Percentiles rank a stretch among this genome's conserved stretches.
These are phyloP conservation scores for Quercus lobata DNA, from an alignment of 331 rosid species.

Conservation along the genomic window DNA sequence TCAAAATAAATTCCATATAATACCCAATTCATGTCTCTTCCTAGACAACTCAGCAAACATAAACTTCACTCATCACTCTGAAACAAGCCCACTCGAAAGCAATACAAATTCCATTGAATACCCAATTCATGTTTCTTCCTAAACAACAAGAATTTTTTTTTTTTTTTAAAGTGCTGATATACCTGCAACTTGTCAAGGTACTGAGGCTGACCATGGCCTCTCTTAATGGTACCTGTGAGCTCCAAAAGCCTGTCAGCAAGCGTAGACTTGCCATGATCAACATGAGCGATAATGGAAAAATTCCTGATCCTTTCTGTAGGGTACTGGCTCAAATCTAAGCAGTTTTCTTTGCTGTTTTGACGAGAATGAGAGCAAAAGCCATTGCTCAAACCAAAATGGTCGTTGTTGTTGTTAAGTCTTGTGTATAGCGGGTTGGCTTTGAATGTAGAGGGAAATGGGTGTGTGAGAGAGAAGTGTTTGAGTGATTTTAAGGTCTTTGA, in stretches of 20 bases:
- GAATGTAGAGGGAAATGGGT: slow-evolving; percentile 14
- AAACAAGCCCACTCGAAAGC: background rate
- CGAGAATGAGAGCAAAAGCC: slow-evolving; percentile 60
- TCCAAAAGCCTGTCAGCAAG: slow-evolving; percentile 84
- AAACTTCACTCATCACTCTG: too few relatives aligned
- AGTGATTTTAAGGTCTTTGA: slow-evolving; percentile 45
- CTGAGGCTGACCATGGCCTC: slow-evolving; percentile 91
- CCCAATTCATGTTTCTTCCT: slow-evolving; percentile 3
- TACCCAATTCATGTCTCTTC: too few relatives aligned
- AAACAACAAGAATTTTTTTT: background rate
- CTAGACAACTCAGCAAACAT: too few relatives aligned
- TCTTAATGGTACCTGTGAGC: slow-evolving; percentile 88
- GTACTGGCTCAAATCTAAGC: slow-evolving; percentile 46
- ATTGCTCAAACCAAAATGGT: slow-evolving; percentile 30
- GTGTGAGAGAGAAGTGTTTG: slow-evolving; percentile 25
- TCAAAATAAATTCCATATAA: too few relatives aligned
- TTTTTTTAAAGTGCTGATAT: background rate
- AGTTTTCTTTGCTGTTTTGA: slow-evolving; percentile 39
- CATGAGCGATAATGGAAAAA: slow-evolving; percentile 91
- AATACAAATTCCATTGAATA: background rate
- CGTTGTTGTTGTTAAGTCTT: slow-evolving; percentile 2
- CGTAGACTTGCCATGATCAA: slow-evolving; percentile 90
- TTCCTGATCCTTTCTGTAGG: slow-evolving; percentile 75
- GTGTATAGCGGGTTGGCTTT: background rate
- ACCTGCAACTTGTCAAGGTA: slow-evolving; percentile 94